Evolutionary conservation across 2,329 filamentous ascomycete species (phyloP), one percentile per base, ranked within the genome.

Genomic region (Fusarium bulbicola): DNA sequence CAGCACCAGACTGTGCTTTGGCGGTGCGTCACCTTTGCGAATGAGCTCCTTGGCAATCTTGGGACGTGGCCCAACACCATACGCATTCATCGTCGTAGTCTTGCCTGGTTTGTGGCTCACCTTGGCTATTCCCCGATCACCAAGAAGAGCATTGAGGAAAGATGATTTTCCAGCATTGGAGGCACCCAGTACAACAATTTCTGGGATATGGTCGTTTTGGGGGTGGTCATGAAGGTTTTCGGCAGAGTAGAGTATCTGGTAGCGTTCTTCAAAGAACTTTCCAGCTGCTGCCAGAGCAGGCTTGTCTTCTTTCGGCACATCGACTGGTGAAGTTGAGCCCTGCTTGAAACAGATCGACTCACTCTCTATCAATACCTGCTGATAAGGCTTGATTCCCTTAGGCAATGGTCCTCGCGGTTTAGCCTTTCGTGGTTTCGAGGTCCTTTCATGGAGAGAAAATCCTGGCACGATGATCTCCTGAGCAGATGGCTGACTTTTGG

Each of bases 131-230:
- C 79, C 77, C 30, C 76, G 68, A 7, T 76, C 73, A 39, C 91
- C 91, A 5, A 92, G 89, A 39, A 97, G 87, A 24, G 92, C 92
- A 79, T 97, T 97, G 82, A 97, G 91, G 74, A 97, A 92, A 21
- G 93, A 94, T 4, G 93, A 96, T 81, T 97, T 97, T 78, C 94
- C 94, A 46, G 95, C 94, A 79, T 97, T 97, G 73, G 94, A 95
- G 77, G 95, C 94, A 47, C 94, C 94, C 42, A 97, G 90, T 50
- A 97, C 88, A 79, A 93, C 92, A 57, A 97, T 88, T 73, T 91
- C 89, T 49, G 89, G 89, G 8, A 86, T 81, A 69, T 83, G 82
- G 30, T 84, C 84, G 79, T 90, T 90, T 75, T 84, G 78, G 36
- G 83, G 83, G 66, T 90, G 83, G 76, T 87, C 78, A 59, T 85